Evolutionary conservation across 1,284 basidiomycete species (phyloP), one percentile per base, ranked within the genome.

Genomic region (Fistulinella staudtii): DNA sequence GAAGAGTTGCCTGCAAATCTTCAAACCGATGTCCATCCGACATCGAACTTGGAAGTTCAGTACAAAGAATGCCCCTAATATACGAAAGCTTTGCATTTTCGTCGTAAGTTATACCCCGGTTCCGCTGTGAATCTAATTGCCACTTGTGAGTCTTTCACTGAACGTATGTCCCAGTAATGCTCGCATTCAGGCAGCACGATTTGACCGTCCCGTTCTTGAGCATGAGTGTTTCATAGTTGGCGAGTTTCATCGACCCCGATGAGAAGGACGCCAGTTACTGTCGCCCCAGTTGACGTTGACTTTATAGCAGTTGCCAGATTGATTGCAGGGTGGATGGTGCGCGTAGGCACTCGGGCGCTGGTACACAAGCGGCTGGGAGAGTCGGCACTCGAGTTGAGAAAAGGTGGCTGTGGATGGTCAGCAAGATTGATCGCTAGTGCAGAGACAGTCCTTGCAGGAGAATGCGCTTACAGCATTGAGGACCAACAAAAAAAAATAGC

Each of bases 101-200:
- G n/a, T n/a, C n/a, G n/a, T n/a, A n/a, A n/a, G n/a, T n/a, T n/a
- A n/a, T n/a, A n/a, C n/a, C n/a, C n/a, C n/a, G n/a, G n/a, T n/a
- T n/a, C n/a, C n/a, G n/a, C n/a, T n/a, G n/a, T n/a, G n/a, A n/a
- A n/a, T n/a, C n/a, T n/a, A n/a, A n/a, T n/a, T n/a, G n/a, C n/a
- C n/a, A n/a, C n/a, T n/a, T n/a, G n/a, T n/a, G n/a, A n/a, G n/a
- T n/a, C n/a, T n/a, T n/a, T n/a, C n/a, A n/a, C n/a, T n/a, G n/a
- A n/a, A n/a, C n/a, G n/a, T n/a, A n/a, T n/a, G n/a, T n/a, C n/a
- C 24, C 24, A 6, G 24, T 25, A 8, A 74, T 53, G 1, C 60
- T 60, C 1, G 61, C 61, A 45, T 76, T 66, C 25, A 69, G 39
- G 42, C 70, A 75, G 44, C 71, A 75, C 0, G 64, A 69, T 29